Evolutionary conservation across 352 stramenopile genomes (phyloP).

Genomic region (Elongisporangium senticosum): DNA sequence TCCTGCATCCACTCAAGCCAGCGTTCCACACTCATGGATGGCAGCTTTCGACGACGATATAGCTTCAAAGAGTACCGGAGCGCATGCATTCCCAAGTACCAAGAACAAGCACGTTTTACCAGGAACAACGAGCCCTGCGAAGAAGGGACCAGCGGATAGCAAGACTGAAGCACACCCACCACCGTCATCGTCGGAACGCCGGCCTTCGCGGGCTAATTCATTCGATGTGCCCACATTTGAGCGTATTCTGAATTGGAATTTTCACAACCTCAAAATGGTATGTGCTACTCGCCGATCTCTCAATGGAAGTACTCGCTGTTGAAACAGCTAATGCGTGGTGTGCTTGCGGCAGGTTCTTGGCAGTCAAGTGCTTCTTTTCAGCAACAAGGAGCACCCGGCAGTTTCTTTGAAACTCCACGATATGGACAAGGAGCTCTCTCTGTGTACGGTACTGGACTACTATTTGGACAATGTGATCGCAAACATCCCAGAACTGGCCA

Average conservation of each 20-base stretch:
- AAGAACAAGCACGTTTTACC: neutral
- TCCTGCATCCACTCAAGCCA: neutral
- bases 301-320: neutral
- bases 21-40: neutral
- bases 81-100: neutral
- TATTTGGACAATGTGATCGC: constrained; percentile 87
- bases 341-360: constrained; percentile 48
- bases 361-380: constrained; percentile 80
- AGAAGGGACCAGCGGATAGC: neutral
- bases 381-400: constrained; percentile 74
- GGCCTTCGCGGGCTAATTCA: constrained; percentile 8
- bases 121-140: neutral
- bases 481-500: constrained; percentile 80
- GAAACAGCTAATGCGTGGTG: neutral
- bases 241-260: constrained; percentile 83
- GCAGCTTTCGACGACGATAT: neutral
- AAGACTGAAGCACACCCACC: neutral
- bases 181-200: neutral
- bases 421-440: constrained; percentile 80
- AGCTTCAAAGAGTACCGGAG: too few relatives aligned
- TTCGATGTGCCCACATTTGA: constrained; percentile 48
- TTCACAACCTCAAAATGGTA: constrained; percentile 85
- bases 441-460: constrained; percentile 80
- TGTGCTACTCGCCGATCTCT: neutral
- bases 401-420: constrained; percentile 83